A percentile compares a stretch with the other conserved stretches of the same genome.
phyloP scores from a whole-genome alignment of 2,329 filamentous ascomycete genomes.

The Berkeleyomyces basicola region DNA sequence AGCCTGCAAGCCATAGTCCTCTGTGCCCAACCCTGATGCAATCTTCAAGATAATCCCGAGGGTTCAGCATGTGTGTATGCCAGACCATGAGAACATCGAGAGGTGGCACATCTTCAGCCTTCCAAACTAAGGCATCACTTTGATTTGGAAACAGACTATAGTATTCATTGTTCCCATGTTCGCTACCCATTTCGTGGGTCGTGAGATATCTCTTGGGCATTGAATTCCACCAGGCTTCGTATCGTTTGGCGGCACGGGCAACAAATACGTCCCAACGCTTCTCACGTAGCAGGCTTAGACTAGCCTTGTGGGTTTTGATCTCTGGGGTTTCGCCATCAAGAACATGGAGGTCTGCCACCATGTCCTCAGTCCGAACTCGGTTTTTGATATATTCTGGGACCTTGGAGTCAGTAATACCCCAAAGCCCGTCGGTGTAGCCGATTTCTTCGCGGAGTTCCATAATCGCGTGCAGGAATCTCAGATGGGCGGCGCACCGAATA shows the following conservation, averaged over 20 bases:
- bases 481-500: conserved; percentile 51
- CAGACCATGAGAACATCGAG: conserved; percentile 62
- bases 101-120: conserved; percentile 3
- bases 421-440: conserved; percentile 50
- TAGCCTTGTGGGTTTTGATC: conserved; percentile 20
- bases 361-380: not conserved
- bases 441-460: conserved; percentile 50
- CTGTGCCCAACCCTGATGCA: conserved; percentile 40
- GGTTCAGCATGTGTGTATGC: conserved; percentile 67
- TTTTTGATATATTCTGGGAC: conserved; percentile 18
- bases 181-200: conserved; percentile 22
- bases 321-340: conserved; percentile 5
- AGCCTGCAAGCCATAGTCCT: conserved; percentile 41
- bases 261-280: conserved; percentile 61
- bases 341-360: not conserved
- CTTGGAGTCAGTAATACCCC: conserved; percentile 38
- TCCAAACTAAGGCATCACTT: conserved; percentile 9
- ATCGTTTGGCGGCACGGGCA: conserved; percentile 50
- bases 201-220: conserved; percentile 20
- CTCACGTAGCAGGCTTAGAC: conserved; percentile 41
- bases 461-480: conserved; percentile 55
- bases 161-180: not conserved
- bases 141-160: conserved; percentile 6
- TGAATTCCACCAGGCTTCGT: conserved; percentile 46
- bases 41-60: conserved; percentile 57